Conservation (phyloP, 345 rosid genomes). For the Carallia pectinifolia region DNA sequence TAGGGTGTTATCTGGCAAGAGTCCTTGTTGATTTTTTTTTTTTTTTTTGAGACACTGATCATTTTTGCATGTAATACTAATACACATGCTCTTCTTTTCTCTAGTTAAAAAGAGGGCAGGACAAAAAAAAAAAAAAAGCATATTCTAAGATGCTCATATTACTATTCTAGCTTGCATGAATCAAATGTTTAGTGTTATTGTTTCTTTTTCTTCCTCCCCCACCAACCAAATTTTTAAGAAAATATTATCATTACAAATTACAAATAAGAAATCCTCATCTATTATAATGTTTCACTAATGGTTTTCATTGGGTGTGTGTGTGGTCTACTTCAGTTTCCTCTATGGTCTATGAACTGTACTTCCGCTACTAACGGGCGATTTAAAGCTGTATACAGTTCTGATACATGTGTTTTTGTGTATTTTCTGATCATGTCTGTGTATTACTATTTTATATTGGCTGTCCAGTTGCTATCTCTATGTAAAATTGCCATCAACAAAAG, state of each 20-base stretch:
- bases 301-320: not conserved
- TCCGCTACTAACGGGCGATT: not conserved
- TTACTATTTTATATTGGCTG: not conserved
- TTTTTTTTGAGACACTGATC: too few relatives aligned
- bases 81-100: not conserved
- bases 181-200: too few relatives aligned
- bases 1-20: too few relatives aligned
- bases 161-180: not conserved
- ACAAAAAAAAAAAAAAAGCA: not conserved
- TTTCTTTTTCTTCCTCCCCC: too few relatives aligned
- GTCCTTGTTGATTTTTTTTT: too few relatives aligned
- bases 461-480: not conserved
- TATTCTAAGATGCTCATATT: not conserved
- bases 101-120: not conserved
- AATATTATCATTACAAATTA: too few relatives aligned
- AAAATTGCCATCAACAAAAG: conserved; percentile 13
- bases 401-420: not conserved
- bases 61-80: too few relatives aligned
- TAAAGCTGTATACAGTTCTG: not conserved
- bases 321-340: conserved; percentile 5
- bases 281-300: too few relatives aligned
- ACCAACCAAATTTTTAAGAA: too few relatives aligned
- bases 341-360: conserved; percentile 2
- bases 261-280: too few relatives aligned
- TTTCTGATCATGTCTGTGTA: not conserved